Evolutionary conservation across 169 alveolate genomes (phyloP), one percentile per base, ranked within the genome.

Genomic region (Eimeria zaria): DNA sequence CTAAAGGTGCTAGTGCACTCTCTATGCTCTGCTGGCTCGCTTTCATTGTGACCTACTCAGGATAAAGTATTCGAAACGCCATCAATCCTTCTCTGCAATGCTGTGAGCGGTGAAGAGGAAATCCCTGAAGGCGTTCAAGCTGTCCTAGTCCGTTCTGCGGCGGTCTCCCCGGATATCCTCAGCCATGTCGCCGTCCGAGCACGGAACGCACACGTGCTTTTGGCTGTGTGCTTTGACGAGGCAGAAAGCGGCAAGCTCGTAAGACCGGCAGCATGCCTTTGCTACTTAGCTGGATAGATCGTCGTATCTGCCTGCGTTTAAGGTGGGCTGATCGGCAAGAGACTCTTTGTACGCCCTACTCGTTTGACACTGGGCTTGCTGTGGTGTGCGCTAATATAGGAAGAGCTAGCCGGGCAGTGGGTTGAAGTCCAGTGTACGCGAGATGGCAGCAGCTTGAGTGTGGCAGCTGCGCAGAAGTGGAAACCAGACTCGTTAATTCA

Each of bases 141-240:
- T 33, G 97, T 99, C 55, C 96, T 99, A 27, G 98, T 98, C 8
- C 97, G 99, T n/a, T 96, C 98, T 58, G 97, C 99, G 58, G 99
- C 98, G 71, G 98, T 97, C 93, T 98, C 98, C 51, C 99, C 99
- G 6, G 99, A 99, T 97, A 98, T 98, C 51, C 98, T 99, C 91
- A 98, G 99, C 1, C 99, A 99, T 91, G 99, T 98, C 51, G 97
- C 99, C 1, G 99, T 99, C 55, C 97, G 99, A 67, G 99, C 99
- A 41, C 97, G 99, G 67, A 99, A 99, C 97, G 97, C 98, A 71
- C 97, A 98, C 48, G 98, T 98, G 4, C 97, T 98, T 62, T 97
- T 98, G 94, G 98, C 98, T 30, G 99, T 98, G 27, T 98, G 99
- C 89, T 97, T 97, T 97, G 97, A 96, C 84, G 96, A 46, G 41